These are phyloP conservation scores for Platanthera zijinensis DNA, from an alignment of 106 monocot genomes.

Conservation along the genomic window DNA sequence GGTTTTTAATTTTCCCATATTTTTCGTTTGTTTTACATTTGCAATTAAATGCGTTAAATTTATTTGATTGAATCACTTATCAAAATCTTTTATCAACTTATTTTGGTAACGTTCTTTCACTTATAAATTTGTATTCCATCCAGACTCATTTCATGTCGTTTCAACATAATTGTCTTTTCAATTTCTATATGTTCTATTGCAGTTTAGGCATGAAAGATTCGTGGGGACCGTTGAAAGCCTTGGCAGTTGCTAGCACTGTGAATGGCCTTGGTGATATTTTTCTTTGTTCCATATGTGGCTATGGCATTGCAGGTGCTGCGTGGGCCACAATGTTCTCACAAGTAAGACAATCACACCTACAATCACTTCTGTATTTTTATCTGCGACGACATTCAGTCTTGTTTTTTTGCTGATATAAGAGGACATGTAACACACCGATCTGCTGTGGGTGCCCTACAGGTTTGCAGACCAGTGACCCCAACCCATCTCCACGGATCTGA, in stretches of 20 bases:
- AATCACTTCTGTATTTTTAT: background rate
- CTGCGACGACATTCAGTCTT: background rate
- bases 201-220: constrained; percentile 98
- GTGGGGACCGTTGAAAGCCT: constrained; percentile 91
- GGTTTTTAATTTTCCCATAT: background rate
- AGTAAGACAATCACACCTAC: constrained; percentile 26
- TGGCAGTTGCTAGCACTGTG: constrained; percentile 66
- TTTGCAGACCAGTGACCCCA: too few species aligned
- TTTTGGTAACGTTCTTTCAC: too few species aligned
- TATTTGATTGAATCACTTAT: background rate
- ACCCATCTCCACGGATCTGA: too few species aligned
- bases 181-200: constrained; percentile 9
- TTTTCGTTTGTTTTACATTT: too few species aligned
- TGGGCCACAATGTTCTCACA: constrained; percentile 97
- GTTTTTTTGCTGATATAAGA: background rate
- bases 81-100: background rate
- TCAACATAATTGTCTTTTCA: background rate
- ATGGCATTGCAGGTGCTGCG: constrained; percentile 92
- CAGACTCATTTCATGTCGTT: background rate
- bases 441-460: too few species aligned
- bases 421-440: too few species aligned
- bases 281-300: constrained; percentile 66
- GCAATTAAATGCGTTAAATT: too few species aligned
- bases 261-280: constrained; percentile 86
- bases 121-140: too few species aligned